Conservation (phyloP, 495 filamentous ascomycete species). For the Lasiosphaeris hirsuta region DNA sequence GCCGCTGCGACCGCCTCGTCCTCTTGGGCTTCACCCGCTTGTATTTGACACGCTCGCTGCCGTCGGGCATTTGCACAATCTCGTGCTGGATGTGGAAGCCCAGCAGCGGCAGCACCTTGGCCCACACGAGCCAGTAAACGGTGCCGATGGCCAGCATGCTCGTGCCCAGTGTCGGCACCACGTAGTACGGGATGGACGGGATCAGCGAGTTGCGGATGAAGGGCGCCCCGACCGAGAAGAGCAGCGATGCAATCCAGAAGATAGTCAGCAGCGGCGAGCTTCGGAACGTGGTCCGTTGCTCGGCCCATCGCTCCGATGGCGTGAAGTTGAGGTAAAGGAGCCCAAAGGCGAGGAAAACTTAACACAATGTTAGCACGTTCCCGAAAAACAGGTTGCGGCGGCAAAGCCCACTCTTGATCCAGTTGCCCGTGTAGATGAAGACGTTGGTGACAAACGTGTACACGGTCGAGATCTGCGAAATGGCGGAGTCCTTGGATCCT, state of each 20-base stretch:
- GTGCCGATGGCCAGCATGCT: conserved; percentile 41
- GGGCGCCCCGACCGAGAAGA: conserved; percentile 41
- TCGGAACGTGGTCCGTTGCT: conserved; percentile 35
- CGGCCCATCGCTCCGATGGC: conserved; percentile 34
- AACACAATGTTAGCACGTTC: conserved; percentile 18
- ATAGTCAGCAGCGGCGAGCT: conserved; percentile 41
- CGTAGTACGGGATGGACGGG: conserved; percentile 34
- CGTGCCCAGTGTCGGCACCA: conserved; percentile 44
- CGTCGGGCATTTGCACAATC: conserved; percentile 38
- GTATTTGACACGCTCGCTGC: conserved; percentile 39
- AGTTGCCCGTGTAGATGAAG: conserved; percentile 36
- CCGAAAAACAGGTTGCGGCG: neutral
- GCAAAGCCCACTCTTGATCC: conserved; percentile 30
- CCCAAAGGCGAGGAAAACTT: conserved; percentile 53
- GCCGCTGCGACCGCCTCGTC: conserved; percentile 15
- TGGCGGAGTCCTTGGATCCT: neutral
- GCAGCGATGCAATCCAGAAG: conserved; percentile 43
- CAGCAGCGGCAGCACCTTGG: conserved; percentile 39
- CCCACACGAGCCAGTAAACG: conserved; percentile 46
- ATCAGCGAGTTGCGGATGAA: conserved; percentile 41
- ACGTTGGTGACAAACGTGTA: conserved; percentile 30
- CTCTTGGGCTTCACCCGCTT: conserved; percentile 33
- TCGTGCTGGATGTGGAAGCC: conserved; percentile 41
- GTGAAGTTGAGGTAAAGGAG: conserved; percentile 39
- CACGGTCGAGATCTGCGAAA: conserved; percentile 15